phyloP scores from a whole-genome alignment of 2,329 filamentous ascomycete species.

The Cadophora luteo-olivacea region DNA sequence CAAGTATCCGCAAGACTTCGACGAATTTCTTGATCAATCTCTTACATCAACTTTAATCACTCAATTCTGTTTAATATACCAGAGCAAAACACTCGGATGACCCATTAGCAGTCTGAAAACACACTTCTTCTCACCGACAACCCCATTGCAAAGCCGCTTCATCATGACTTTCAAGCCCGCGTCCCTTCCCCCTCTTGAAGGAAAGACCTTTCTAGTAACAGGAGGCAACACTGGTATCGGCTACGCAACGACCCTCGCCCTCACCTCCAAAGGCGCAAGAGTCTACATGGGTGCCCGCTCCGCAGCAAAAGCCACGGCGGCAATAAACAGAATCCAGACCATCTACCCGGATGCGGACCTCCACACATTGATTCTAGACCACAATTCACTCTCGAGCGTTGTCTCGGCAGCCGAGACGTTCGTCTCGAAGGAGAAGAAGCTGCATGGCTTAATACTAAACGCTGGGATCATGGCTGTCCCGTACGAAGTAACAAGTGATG shows the following conservation, averaged over 20 bases:
- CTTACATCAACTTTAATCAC: too few species aligned
- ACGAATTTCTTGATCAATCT: too few species aligned
- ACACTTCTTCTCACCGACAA: too few species aligned
- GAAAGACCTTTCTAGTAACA: conserved; percentile 53
- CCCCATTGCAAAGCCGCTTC: too few species aligned
- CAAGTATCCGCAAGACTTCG: too few species aligned
- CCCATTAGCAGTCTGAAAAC: too few species aligned
- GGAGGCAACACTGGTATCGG: conserved; percentile 47
- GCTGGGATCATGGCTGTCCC: conserved; percentile 52
- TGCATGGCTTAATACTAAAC: conserved; percentile 54
- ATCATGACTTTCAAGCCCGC: conserved; percentile 18
- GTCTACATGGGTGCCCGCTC: conserved; percentile 58
- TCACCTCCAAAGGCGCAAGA: conserved; percentile 55
- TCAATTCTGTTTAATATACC: too few species aligned
- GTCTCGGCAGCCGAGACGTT: conserved; percentile 43
- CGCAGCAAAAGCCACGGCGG: conserved; percentile 44
- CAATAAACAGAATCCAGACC: conserved; percentile 46
- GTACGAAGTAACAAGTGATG: conserved; percentile 42
- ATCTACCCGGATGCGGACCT: conserved; percentile 56
- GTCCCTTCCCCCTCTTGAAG: conserved; percentile 48
- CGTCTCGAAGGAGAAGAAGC: conserved; percentile 39
- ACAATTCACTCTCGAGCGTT: conserved; percentile 39
- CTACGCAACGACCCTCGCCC: conserved; percentile 53
- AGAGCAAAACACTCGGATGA: too few species aligned
- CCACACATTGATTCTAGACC: conserved; percentile 34